Evolutionary conservation across 306 rosid species (phyloP), one percentile per base, ranked within the genome.

Genomic region (Abrus pulchellus): DNA sequence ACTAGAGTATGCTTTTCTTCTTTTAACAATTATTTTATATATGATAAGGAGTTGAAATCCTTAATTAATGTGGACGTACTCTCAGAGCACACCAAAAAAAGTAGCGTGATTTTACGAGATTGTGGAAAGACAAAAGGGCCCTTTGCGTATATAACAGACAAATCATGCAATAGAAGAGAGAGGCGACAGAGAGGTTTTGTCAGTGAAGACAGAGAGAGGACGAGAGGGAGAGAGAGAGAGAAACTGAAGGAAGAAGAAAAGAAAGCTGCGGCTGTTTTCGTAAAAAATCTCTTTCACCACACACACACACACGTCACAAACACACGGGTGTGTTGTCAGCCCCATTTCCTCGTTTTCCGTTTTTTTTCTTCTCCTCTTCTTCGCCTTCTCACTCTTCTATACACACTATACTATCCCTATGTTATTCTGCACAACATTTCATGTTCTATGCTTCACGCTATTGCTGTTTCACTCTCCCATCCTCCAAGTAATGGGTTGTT

Each of bases 401-500:
- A 2, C 40, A 36, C 4, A 20, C 40, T 36, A 36, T 36, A 4
- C 20, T 36, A 4, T 36, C 40, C 4, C 40, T 36, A 2, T 36
- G 40, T 20, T 20, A 20, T 20, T 20, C 20, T 36, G 7, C 67
- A 65, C 74, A 75, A 28, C 36, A 27, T 7, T 71, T 20, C 9
- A 13, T 11, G 80, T 3, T 33, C 55, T 69, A 9, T 70, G 33
- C 20, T 72, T 75, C 53, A 13, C 9, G 59, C 76, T 32, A 45
- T 54, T 52, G 86, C 70, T 48, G 79, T 74, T 85, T 81, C 85
- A 77, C 81, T 27, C 34, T 11, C 3, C 78, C 84, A 79, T 77
- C 79, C 64, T 77, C 79, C 64, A 67, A 86, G 89, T 78, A 32
- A 92, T 92, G 97, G 97, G 97, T 72, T 88, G 93, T 70, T 92